These are phyloP conservation scores for Candida morakotiae DNA, from an alignment of 805 yeast genomes.

Conservation along the genomic window DNA sequence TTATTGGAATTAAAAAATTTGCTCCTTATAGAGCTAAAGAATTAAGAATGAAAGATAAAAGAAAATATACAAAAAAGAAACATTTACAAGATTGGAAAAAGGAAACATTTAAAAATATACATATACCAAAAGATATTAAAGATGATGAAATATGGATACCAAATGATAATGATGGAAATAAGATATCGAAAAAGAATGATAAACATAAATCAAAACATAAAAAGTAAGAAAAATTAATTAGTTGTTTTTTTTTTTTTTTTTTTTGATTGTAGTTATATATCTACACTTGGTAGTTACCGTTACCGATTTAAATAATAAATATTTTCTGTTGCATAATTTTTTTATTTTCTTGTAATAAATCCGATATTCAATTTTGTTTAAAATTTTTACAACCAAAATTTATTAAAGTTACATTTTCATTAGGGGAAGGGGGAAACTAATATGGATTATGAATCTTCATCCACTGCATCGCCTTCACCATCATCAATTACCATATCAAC, in stretches of 20 bases:
- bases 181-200: slow-evolving; percentile 8
- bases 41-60: slow-evolving; percentile 66
- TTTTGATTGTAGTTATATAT: no score
- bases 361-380: neutral
- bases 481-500: no score
- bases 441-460: neutral
- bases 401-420: no score
- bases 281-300: no score
- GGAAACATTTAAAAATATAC: slow-evolving; percentile 65
- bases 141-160: slow-evolving; percentile 38
- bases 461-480: neutral
- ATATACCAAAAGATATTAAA: slow-evolving; percentile 40
- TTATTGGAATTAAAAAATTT: slow-evolving; percentile 83
- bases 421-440: no score
- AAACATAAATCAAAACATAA: no score
- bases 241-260: no score
- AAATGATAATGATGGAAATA: slow-evolving; percentile 12
- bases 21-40: slow-evolving; percentile 88
- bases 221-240: no score
- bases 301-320: no score
- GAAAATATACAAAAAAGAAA: slow-evolving; percentile 72
- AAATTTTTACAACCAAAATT: neutral
- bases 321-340: neutral
- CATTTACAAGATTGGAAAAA: slow-evolving; percentile 88
- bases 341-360: neutral